Percentiles rank a stretch among this genome's conserved stretches.
These are phyloP conservation scores for Fusarium chuoi DNA, from an alignment of 2,329 filamentous ascomycete species.

Conservation along the genomic window DNA sequence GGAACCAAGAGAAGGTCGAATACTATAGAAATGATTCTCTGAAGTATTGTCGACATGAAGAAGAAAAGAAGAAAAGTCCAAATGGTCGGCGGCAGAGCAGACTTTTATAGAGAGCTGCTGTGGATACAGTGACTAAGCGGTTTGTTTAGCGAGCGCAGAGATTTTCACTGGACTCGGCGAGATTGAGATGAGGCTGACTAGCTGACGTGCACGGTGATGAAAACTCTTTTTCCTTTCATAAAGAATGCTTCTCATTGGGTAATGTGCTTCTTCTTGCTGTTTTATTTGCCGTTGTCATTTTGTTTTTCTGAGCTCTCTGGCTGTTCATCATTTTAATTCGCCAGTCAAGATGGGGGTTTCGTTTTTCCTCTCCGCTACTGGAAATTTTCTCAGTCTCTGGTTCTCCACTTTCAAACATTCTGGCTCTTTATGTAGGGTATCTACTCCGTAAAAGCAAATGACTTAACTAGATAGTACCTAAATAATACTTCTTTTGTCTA, in stretches of 20 bases:
- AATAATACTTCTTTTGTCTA: neutral
- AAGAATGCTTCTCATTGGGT: neutral
- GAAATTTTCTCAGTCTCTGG: neutral
- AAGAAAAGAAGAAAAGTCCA: constrained; percentile 60
- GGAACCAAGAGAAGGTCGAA: constrained; percentile 91
- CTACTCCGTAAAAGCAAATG: neutral
- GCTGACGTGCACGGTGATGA: neutral
- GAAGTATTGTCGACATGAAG: constrained; percentile 72
- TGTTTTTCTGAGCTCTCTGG: too few relatives aligned
- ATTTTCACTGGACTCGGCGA: neutral
- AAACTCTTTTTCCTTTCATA: neutral
- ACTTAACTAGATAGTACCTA: neutral
- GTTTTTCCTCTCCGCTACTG: neutral
- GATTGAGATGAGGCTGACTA: constrained; percentile 11
- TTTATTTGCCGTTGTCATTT: neutral
- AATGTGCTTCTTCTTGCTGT: neutral
- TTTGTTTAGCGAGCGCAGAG: neutral
- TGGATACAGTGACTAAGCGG: neutral
- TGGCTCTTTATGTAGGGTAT: neutral
- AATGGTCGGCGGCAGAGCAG: constrained; percentile 1
- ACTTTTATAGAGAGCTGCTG: constrained; percentile 23
- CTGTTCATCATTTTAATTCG: neutral
- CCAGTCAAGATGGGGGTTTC: too few relatives aligned
- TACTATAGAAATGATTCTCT: constrained; percentile 99
- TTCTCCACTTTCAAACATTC: neutral